Evolutionary conservation across 805 yeast genomes (phyloP), one percentile per base, ranked within the genome.

Genomic region (Komagataella phaffii): DNA sequence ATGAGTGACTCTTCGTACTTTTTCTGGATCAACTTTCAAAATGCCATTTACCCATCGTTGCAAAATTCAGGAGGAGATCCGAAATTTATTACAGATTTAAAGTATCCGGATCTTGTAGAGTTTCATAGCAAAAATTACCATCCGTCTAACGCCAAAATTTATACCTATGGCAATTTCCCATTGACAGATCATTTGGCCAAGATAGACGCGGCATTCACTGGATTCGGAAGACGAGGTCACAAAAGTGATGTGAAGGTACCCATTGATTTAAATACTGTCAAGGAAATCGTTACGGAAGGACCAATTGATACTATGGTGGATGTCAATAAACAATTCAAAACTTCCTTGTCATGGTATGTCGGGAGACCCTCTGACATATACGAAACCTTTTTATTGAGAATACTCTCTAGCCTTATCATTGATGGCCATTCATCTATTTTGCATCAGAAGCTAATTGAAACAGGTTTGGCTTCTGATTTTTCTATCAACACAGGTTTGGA

Each of bases 21-120:
- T 56, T 89, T 76, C 63, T 91, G 90, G 79, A 87, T 83, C 60
- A 79, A 82, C 55, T 91, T 83, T 70, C 88, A 86, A 61, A 86
- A 88, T 65, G 69, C 86, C 6, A 76, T 93, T 10, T 93, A 88
- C 60, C 93, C 96, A 1, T 77, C 90, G 7, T 70, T 93, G 59
- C 77, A 88, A 61, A 88, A 88, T 67, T 84, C 96, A 2, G 99
- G 97, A 36, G 99, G 99, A 53, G 96, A 91, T 62, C 99, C 99
- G 0, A 65, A 75, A 18, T 71, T 74, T 51, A 93, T 93, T 53
- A 86, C 96, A 0, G 75, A 80, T 55, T 69, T 91, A 54, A 69
- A 75, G 6, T 85, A 91, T 62, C 81, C 82, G 56, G 95, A 88
- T 54, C 72, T 93, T 53, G 70, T 84, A 3, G 81, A 82, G 19